phyloP scores from a whole-genome alignment of 2,329 filamentous ascomycete genomes.

The Aspergillus piperis region DNA sequence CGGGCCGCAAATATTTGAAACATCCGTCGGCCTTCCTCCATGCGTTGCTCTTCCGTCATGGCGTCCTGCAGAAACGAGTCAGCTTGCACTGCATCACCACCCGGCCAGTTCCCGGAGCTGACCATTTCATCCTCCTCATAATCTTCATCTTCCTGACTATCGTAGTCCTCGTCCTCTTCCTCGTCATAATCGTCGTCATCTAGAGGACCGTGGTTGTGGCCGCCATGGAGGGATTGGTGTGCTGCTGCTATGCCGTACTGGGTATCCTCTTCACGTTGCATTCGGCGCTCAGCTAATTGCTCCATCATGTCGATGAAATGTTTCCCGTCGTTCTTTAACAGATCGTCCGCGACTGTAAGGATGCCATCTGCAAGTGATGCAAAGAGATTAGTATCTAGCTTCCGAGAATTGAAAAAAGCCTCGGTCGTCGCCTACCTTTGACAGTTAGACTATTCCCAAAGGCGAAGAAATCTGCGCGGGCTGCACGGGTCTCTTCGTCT shows the following conservation, averaged over 20 bases:
- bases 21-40: constrained; percentile 98
- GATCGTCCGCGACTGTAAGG: constrained; percentile 95
- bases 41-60: constrained; percentile 97
- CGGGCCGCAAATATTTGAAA: constrained; percentile 98
- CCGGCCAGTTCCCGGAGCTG: constrained; percentile 23
- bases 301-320: constrained; percentile 99
- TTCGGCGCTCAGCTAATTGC: constrained; percentile 92
- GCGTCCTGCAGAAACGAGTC: constrained; percentile 67
- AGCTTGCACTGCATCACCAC: constrained; percentile 27
- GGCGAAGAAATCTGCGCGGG: constrained; percentile 81
- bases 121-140: constrained; percentile 69
- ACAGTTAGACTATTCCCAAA: constrained; percentile 98
- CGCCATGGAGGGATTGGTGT: constrained; percentile 62
- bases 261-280: constrained; percentile 94
- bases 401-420: constrained; percentile 10
- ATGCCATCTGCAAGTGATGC: constrained; percentile 72
- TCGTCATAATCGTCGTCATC: constrained; percentile 74
- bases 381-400: constrained; percentile 41
- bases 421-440: constrained; percentile 62
- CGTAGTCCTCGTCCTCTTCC: constrained; percentile 70
- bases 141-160: constrained; percentile 65
- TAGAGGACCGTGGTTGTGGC: constrained; percentile 74
- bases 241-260: constrained; percentile 64
- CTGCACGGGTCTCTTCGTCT: constrained; percentile 64
- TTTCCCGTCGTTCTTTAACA: constrained; percentile 97